Conservation (phyloP, 176 grass and related monocot species). For the Triticum urartu region DNA sequence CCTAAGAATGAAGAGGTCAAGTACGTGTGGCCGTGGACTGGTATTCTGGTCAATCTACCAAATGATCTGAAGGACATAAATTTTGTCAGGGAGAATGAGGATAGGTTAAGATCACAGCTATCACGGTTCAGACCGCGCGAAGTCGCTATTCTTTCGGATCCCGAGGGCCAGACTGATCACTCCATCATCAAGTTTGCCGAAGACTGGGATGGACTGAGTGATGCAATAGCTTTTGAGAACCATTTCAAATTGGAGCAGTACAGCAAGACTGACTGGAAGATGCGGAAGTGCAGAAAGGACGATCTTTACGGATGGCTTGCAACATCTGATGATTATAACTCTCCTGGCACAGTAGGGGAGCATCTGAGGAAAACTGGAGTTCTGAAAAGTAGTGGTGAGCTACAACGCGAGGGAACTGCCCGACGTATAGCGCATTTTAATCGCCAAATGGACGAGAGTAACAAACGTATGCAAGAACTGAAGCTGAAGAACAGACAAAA, state of each 20-base stretch:
- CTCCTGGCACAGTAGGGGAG: conserved; percentile 36
- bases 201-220: conserved; percentile 46
- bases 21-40: conserved; percentile 61
- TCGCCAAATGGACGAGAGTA: conserved; percentile 36
- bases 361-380: conserved; percentile 48
- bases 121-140: conserved; percentile 44
- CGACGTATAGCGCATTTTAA: conserved; percentile 32
- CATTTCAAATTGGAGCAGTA: conserved; percentile 32
- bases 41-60: conserved; percentile 51
- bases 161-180: conserved; percentile 19
- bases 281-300: conserved; percentile 27
- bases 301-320: conserved; percentile 66
- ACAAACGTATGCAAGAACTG: conserved; percentile 21
- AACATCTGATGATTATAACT: conserved; percentile 45
- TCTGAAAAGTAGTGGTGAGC: conserved; percentile 43
- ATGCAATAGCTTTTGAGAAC: conserved; percentile 56
- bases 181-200: conserved; percentile 46
- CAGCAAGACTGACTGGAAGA: conserved; percentile 40
- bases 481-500: conserved; percentile 33
- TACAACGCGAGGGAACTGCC: conserved; percentile 33
- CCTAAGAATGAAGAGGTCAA: conserved; percentile 33
- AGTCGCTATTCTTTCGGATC: conserved; percentile 27
- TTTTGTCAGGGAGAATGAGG: conserved; percentile 35
- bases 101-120: conserved; percentile 46
- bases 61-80: conserved; percentile 2